Evolutionary conservation across 305 asterid species (phyloP).

Genomic region (Vinca major): DNA sequence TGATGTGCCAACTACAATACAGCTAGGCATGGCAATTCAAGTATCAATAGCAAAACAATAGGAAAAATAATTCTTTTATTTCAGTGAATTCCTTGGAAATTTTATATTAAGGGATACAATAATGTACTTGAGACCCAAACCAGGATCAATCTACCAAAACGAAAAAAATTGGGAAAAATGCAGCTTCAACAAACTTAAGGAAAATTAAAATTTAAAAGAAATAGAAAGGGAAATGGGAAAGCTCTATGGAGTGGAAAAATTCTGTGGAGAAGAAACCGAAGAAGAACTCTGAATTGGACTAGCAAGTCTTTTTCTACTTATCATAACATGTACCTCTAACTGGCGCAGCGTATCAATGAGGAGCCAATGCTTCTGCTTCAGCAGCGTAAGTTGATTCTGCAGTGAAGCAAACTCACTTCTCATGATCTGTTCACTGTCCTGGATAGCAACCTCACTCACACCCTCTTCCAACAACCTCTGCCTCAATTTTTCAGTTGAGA

Average conservation of each 20-base stretch:
- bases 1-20: neutral
- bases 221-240: conserved; percentile 5
- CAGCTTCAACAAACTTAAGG: neutral
- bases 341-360: conserved; percentile 82
- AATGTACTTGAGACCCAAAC: conserved; percentile 9
- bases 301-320: conserved; percentile 31
- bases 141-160: conserved; percentile 14
- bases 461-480: conserved; percentile 74
- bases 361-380: conserved; percentile 85
- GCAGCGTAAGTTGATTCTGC: conserved; percentile 64
- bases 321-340: conserved; percentile 76
- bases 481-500: conserved; percentile 77
- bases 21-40: neutral
- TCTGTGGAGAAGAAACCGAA: conserved; percentile 29
- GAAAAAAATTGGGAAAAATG: conserved; percentile 12
- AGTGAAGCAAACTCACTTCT: conserved; percentile 66
- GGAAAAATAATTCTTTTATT: conserved; percentile 1
- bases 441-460: conserved; percentile 53
- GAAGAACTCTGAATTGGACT: conserved; percentile 27
- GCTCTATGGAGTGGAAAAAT: conserved; percentile 26
- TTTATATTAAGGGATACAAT: conserved; percentile 1
- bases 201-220: neutral
- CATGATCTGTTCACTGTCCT: conserved; percentile 82
- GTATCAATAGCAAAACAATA: neutral
- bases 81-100: conserved; percentile 10